A percentile compares a stretch with the other conserved stretches of the same genome.
These are phyloP conservation scores for Fagus sylvatica DNA, from an alignment of 306 rosid genomes.

Conservation along the genomic window DNA sequence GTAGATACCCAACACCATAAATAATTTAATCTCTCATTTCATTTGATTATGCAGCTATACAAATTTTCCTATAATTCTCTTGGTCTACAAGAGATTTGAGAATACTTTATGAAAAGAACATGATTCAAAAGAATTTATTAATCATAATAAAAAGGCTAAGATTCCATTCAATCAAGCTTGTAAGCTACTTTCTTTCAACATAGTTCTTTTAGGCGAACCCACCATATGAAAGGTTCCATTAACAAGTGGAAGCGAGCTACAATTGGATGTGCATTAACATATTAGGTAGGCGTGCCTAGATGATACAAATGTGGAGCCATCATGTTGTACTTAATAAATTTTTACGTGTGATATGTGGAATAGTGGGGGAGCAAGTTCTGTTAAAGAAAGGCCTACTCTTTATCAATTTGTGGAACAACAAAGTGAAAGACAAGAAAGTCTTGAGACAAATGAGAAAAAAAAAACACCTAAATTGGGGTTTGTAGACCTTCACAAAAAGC, in stretches of 20 bases:
- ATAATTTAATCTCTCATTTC: background rate
- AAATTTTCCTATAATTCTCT: background rate
- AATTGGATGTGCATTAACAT: background rate
- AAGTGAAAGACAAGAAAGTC: slow-evolving; percentile 26
- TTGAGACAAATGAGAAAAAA: slow-evolving; percentile 14
- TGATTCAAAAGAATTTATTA: background rate
- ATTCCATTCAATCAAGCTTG: background rate
- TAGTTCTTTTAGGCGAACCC: too few species aligned
- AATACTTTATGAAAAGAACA: background rate
- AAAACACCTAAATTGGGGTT: slow-evolving; percentile 23
- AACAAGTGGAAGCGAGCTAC: too few species aligned
- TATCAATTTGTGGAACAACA: slow-evolving; percentile 9
- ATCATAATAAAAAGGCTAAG: background rate
- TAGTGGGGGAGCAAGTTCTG: background rate
- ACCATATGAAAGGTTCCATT: too few species aligned
- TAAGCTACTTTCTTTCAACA: too few species aligned
- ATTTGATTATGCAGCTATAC: background rate
- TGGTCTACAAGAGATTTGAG: background rate
- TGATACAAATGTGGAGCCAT: background rate
- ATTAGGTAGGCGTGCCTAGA: background rate
- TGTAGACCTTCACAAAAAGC: slow-evolving; percentile 27
- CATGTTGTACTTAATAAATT: background rate
- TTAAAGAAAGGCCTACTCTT: slow-evolving; percentile 2
- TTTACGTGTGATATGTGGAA: background rate
- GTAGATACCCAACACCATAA: too few species aligned